Evolutionary conservation across 768 basidiomycete genomes (phyloP).

Genomic region (Suillus discolor): DNA sequence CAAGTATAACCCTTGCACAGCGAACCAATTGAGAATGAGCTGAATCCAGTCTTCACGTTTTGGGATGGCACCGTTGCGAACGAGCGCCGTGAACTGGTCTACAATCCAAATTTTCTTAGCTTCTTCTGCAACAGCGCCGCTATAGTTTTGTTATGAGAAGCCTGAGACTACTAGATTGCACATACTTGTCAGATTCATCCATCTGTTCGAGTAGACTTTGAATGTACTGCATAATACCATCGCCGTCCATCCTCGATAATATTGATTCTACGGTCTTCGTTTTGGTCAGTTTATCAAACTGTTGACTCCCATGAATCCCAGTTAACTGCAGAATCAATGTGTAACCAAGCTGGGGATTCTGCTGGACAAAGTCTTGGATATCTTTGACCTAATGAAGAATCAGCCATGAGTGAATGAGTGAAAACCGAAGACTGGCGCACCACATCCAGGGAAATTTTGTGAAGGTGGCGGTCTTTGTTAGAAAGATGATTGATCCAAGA

Average conservation of each 20-base stretch:
- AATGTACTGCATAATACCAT: conserved; percentile 80
- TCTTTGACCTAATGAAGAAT: conserved; percentile 58
- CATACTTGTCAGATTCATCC: conserved; percentile 49
- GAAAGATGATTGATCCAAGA: conserved; percentile 97
- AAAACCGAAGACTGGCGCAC: conserved; percentile 42
- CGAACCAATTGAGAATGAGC: conserved; percentile 77
- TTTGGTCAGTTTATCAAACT: conserved; percentile 90
- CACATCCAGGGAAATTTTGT: conserved; percentile 85
- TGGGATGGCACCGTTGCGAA: conserved; percentile 78
- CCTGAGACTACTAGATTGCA: conserved; percentile 9
- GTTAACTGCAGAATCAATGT: conserved; percentile 84
- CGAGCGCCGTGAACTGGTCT: conserved; percentile 79
- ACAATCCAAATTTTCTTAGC: conserved; percentile 78
- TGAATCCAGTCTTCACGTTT: conserved; percentile 81
- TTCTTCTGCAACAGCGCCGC: conserved; percentile 50
- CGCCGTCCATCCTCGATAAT: conserved; percentile 67
- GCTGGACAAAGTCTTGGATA: conserved; percentile 73
- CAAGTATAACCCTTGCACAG: conserved; percentile 79
- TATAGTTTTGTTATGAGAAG: conserved; percentile 22
- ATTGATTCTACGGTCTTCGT: conserved; percentile 92
- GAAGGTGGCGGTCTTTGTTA: conserved; percentile 82
- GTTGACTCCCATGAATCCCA: conserved; percentile 77
- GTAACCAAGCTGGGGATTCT: conserved; percentile 80
- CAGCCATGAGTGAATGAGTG: conserved; percentile 1
- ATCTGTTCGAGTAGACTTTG: conserved; percentile 67